phyloP scores from a whole-genome alignment of 345 rosid species.

The Moricandia arvensis region DNA sequence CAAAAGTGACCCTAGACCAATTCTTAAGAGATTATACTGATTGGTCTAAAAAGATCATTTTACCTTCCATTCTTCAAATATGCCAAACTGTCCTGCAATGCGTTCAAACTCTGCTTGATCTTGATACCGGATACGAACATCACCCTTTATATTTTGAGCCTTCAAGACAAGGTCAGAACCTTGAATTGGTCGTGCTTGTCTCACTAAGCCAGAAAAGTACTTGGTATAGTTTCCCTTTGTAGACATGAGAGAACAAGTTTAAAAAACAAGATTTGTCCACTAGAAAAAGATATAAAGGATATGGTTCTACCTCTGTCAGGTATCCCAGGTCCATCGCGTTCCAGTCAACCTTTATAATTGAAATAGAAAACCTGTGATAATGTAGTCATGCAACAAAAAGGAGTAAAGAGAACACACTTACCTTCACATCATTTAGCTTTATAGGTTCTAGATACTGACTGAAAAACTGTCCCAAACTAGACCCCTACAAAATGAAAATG shows the following conservation, averaged over 20 bases:
- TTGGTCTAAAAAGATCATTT: neutral
- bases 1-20: neutral
- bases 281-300: conserved; percentile 8
- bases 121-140: conserved; percentile 67
- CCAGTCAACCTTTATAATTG: conserved; percentile 75
- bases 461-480: conserved; percentile 95
- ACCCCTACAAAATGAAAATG: conserved; percentile 57
- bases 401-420: conserved; percentile 32
- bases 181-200: conserved; percentile 60
- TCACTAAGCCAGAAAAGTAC: conserved; percentile 64
- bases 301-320: conserved; percentile 66
- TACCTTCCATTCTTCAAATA: conserved; percentile 99
- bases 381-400: conserved; percentile 10
- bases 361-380: conserved; percentile 22
- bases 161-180: conserved; percentile 70
- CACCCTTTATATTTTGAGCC: conserved; percentile 59
- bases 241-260: conserved; percentile 28
- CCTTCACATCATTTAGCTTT: conserved; percentile 85
- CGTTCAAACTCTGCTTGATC: conserved; percentile 74
- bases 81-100: conserved; percentile 82
- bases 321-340: conserved; percentile 82
- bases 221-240: conserved; percentile 65
- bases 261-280: neutral
- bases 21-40: neutral
- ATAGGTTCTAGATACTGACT: conserved; percentile 85